Conservation (phyloP, 2,329 filamentous ascomycete species). For the Clonostachys solani region DNA sequence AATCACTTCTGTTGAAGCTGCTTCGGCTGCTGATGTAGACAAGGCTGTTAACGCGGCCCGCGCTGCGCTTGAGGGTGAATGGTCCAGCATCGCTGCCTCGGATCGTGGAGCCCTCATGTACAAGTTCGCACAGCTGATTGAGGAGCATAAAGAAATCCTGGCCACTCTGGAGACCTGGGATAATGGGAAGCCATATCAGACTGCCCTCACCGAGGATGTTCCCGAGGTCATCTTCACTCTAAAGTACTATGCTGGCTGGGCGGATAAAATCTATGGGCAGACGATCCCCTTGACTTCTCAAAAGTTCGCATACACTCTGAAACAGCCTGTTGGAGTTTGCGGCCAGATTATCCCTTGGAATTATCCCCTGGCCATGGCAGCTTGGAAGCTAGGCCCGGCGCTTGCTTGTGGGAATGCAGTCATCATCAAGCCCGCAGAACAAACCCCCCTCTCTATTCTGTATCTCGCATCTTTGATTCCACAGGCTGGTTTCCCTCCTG, state of each 20-base stretch:
- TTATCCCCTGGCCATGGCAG: conserved; percentile 42
- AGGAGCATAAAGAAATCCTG: conserved; percentile 49
- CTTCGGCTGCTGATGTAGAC: conserved; percentile 19
- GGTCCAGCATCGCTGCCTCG: conserved; percentile 43
- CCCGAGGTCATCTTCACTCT: conserved; percentile 32
- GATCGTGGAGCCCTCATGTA: conserved; percentile 67
- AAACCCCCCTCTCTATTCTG: conserved; percentile 54
- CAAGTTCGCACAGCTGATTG: conserved; percentile 67
- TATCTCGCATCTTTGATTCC: conserved; percentile 60
- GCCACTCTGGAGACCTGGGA: conserved; percentile 72
- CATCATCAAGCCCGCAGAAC: conserved; percentile 56
- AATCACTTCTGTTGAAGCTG: conserved; percentile 9
- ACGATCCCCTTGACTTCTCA: conserved; percentile 58
- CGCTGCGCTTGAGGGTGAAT: conserved; percentile 42
- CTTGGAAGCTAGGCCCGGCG: conserved; percentile 59
- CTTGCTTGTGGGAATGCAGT: conserved; percentile 55
- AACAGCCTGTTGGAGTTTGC: conserved; percentile 66
- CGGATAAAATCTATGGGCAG: conserved; percentile 67
- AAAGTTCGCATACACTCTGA: conserved; percentile 66
- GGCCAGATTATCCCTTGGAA: conserved; percentile 71
- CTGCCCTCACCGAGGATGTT: conserved; percentile 64
- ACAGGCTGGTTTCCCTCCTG: conserved; percentile 67
- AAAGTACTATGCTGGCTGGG: conserved; percentile 67
- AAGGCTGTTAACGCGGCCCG: conserved; percentile 41
- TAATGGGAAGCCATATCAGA: conserved; percentile 65